Base-by-base conservation (phyloP, 2,329 filamentous ascomycete genomes). In the Ophiocordyceps camponoti-saundersi region DNA sequence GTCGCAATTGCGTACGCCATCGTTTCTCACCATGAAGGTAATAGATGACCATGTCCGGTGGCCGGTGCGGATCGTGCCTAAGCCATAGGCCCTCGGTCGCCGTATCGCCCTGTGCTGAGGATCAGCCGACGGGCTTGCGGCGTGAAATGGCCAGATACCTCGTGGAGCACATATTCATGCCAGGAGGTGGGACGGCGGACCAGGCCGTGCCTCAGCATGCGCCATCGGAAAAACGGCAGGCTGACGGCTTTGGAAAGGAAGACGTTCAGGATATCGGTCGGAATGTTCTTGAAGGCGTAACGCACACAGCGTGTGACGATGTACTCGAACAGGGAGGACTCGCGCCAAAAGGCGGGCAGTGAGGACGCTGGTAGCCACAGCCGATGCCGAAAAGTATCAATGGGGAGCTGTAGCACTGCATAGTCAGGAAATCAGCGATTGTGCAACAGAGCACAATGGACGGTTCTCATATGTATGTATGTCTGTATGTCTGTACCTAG, bases 181-280 rank as follows among this genome's bases (percentile, higher is more conserved):
- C 82, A 87, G 51, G 72, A 68, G 7, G 84, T 69, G 0, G 80
- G 80, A 23, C 69, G 75, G 44, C 64, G 70, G 23, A 79, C 49
- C 57, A 79, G 75, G 22, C 85, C 83, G 62, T 88, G 80, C 21
- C 84, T 71, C 44, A 87, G 61, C 75, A 89, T 79, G 34, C 85
- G 77, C 63, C 85, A 92, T 45, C 73, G 69, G 49, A 89, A 60
- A 59, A 90, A 90, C 0, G 85, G 84, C 45, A 86, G 59, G 1
- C 82, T 75, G 11, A 92, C 83, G 30, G 66, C 61, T 63, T 81
- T 86, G 7, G 79, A 82, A 60, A 92, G 86, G 68, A 92, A 90
- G 16, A 89, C 79, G 39, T 80, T 72, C 6, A 80, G 80, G 23
- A 90, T 73, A 32, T 66, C 69, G 10, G 82, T 71, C 3, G 82